These are phyloP conservation scores for Aquanectria penicillioides DNA, from an alignment of 2,329 filamentous ascomycete species.

Conservation along the genomic window DNA sequence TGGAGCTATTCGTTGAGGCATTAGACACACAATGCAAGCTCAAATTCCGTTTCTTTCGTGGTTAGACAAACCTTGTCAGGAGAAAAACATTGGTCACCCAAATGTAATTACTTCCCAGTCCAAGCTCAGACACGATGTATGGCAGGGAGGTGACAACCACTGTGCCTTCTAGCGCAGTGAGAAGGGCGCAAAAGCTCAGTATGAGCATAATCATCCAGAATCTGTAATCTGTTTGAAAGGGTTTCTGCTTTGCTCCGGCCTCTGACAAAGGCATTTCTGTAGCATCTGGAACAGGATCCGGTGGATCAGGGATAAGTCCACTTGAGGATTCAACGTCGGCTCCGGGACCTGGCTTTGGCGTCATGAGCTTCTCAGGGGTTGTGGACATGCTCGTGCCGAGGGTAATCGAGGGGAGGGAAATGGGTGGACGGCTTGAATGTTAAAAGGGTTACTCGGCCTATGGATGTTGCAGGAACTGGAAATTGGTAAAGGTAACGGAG, in stretches of 20 bases:
- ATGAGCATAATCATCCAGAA: conserved; percentile 42
- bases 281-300: not conserved
- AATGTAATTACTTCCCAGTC: conserved; percentile 37
- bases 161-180: conserved; percentile 34
- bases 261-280: not conserved
- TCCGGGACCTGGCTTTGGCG: not conserved
- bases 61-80: conserved; percentile 27
- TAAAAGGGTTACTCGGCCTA: too few relatives aligned
- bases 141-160: conserved; percentile 41
- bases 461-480: too few relatives aligned
- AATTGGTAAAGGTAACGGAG: too few relatives aligned
- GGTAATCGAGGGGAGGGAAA: too few relatives aligned
- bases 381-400: not conserved
- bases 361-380: not conserved
- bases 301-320: too few relatives aligned
- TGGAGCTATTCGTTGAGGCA: conserved; percentile 7
- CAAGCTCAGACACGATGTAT: conserved; percentile 34
- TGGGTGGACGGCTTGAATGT: too few relatives aligned
- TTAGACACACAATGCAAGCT: not conserved
- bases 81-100: conserved; percentile 43
- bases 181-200: conserved; percentile 28
- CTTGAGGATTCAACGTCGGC: not conserved
- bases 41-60: too few relatives aligned
- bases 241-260: not conserved
- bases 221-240: conserved; percentile 30